Percentiles rank a stretch among this genome's conserved stretches.
Conservation (phyloP, 1,284 basidiomycete genomes). For the Termitomyces sp. region DNA sequence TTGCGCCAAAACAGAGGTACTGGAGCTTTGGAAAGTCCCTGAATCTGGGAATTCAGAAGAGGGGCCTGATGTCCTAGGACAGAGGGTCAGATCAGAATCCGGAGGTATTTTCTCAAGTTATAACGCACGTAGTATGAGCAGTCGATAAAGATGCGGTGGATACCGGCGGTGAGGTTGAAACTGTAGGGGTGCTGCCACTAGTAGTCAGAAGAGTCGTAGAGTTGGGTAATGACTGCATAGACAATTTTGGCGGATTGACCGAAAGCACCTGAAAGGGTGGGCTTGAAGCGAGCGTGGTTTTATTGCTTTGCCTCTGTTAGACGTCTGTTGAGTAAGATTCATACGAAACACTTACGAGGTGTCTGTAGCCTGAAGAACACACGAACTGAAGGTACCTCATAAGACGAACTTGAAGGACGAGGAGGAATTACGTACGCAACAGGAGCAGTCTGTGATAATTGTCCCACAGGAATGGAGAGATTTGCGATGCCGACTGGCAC, state of each 20-base stretch:
- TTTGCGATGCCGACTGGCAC: not conserved
- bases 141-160: not conserved
- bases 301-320: slow-evolving; percentile 1
- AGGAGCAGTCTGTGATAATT: not conserved
- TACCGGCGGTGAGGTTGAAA: not conserved
- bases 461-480: not conserved
- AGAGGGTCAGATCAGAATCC: not conserved
- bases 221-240: not conserved
- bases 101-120: not conserved
- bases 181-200: not conserved
- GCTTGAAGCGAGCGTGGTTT: slow-evolving; percentile 1
- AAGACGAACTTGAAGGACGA: not conserved
- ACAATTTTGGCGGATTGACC: not conserved
- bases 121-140: not conserved
- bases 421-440: not conserved
- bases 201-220: not conserved
- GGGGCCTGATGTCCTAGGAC: not conserved
- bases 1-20: not conserved
- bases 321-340: not conserved
- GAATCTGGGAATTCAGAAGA: not conserved
- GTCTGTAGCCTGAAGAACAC: slow-evolving; percentile 2
- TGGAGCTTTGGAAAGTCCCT: not conserved
- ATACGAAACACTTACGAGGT: slow-evolving; percentile 2
- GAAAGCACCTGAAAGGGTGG: not conserved
- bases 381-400: slow-evolving; percentile 1